These are phyloP conservation scores for Penicillium sp. DNA, from an alignment of 2,329 filamentous ascomycete species.

Conservation along the genomic window DNA sequence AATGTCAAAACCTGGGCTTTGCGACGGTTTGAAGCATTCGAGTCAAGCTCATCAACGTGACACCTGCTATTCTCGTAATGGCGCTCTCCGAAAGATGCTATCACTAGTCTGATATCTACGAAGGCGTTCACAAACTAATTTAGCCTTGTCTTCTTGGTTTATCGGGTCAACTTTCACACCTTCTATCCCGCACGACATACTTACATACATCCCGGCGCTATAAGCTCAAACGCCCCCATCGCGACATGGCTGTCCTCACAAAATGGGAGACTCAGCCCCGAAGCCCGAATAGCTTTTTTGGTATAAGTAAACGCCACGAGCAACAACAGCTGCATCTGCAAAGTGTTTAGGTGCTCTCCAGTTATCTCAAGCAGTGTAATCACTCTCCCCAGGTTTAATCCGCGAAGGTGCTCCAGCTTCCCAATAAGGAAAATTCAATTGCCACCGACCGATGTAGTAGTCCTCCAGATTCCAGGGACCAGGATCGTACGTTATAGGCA, in stretches of 20 bases:
- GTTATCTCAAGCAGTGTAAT: conserved; percentile 6
- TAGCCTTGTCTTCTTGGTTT: too few species aligned
- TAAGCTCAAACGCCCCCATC: background rate
- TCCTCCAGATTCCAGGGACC: too few species aligned
- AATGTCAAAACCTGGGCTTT: background rate
- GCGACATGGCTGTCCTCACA: background rate
- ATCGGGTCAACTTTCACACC: background rate
- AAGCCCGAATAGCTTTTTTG: conserved; percentile 4
- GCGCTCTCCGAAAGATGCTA: background rate
- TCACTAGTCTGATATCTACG: background rate
- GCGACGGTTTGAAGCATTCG: background rate
- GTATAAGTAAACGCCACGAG: conserved; percentile 7
- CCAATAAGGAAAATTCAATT: background rate
- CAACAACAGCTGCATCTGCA: conserved; percentile 4
- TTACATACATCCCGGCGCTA: background rate
- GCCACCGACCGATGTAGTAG: background rate
- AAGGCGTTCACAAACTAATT: background rate
- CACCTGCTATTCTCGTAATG: background rate
- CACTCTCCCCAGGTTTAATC: background rate
- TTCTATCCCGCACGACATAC: conserved; percentile 4
- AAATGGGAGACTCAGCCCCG: conserved; percentile 11
- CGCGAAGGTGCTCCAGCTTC: background rate
- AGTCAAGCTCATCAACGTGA: conserved; percentile 14
- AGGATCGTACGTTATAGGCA: background rate
- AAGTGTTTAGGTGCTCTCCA: conserved; percentile 4